A percentile compares a stretch with the other conserved stretches of the same genome.
phyloP scores from a whole-genome alignment of 176 grass and related monocot species.

The Cenchrus americanus region DNA sequence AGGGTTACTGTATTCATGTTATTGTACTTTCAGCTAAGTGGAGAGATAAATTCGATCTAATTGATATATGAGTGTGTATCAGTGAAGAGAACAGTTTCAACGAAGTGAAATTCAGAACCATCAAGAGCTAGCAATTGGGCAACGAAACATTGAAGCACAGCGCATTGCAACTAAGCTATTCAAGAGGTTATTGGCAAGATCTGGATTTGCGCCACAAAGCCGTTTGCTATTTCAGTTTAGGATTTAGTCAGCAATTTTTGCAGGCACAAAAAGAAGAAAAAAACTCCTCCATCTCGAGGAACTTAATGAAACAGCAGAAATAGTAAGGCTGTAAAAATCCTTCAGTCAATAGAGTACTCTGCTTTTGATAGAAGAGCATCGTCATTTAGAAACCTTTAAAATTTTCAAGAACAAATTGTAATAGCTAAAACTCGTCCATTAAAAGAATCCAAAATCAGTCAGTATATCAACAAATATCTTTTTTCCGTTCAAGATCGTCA shows the following conservation, averaged over 20 bases:
- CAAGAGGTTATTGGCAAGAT: slow-evolving; percentile 15
- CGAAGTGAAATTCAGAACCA: not conserved
- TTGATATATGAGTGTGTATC: not conserved
- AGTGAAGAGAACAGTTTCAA: slow-evolving; percentile 12
- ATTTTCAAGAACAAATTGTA: slow-evolving; percentile 1
- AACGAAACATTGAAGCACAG: slow-evolving; percentile 13
- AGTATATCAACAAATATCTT: not conserved
- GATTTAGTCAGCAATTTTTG: not conserved
- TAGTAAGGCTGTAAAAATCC: not conserved
- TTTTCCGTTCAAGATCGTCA: slow-evolving; percentile 15
- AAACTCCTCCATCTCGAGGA: not conserved
- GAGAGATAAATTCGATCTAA: not conserved
- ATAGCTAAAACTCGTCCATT: not conserved
- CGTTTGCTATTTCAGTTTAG: not conserved
- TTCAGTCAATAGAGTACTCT: not conserved
- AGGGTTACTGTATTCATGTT: not conserved
- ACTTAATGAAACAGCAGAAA: slow-evolving; percentile 9
- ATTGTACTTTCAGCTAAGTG: not conserved
- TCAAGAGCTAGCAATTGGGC: slow-evolving; percentile 11
- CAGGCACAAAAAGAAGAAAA: not conserved
- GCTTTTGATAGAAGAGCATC: not conserved
- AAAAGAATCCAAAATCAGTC: slow-evolving; percentile 10
- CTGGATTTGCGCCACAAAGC: slow-evolving; percentile 17
- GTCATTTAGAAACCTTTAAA: not conserved
- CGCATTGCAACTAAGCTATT: slow-evolving; percentile 3